phyloP scores from a whole-genome alignment of 2,329 filamentous ascomycete genomes.

The Mollisia scopiformis region DNA sequence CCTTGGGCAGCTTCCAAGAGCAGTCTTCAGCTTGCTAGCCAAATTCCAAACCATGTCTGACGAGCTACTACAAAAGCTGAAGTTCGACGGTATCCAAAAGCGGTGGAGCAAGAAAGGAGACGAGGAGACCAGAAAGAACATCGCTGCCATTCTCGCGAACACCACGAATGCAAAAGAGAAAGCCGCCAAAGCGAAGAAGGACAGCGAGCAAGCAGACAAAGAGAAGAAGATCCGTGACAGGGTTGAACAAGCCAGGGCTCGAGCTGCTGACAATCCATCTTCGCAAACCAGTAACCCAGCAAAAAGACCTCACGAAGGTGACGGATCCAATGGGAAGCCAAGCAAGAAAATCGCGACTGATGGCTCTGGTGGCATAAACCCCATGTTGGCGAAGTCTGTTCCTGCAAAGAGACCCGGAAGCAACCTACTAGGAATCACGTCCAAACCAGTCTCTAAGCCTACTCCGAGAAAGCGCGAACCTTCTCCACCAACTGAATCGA shows the following conservation, averaged over 20 bases:
- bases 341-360: constrained; percentile 38
- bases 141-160: constrained; percentile 56
- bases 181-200: constrained; percentile 48
- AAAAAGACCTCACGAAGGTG: constrained; percentile 37
- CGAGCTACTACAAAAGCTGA: constrained; percentile 61
- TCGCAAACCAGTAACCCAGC: constrained; percentile 19
- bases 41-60: constrained; percentile 62
- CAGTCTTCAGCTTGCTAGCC: constrained; percentile 62
- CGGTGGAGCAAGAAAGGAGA: constrained; percentile 67
- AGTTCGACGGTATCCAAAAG: constrained; percentile 66
- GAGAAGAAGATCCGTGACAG: constrained; percentile 31
- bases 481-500: constrained; percentile 36
- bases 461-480: constrained; percentile 39
- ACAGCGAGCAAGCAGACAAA: constrained; percentile 32
- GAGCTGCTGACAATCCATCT: constrained; percentile 23
- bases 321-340: constrained; percentile 32
- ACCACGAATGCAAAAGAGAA: constrained; percentile 35
- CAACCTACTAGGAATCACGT: constrained; percentile 34
- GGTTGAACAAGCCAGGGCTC: constrained; percentile 29
- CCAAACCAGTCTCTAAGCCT: constrained; percentile 35
- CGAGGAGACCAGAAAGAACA: constrained; percentile 62
- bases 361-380: constrained; percentile 29
- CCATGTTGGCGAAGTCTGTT: constrained; percentile 24
- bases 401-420: constrained; percentile 29
- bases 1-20: constrained; percentile 55